Base-by-base conservation (phyloP, 1,284 basidiomycete species). In the Erythrobasidium hasegawianum region DNA sequence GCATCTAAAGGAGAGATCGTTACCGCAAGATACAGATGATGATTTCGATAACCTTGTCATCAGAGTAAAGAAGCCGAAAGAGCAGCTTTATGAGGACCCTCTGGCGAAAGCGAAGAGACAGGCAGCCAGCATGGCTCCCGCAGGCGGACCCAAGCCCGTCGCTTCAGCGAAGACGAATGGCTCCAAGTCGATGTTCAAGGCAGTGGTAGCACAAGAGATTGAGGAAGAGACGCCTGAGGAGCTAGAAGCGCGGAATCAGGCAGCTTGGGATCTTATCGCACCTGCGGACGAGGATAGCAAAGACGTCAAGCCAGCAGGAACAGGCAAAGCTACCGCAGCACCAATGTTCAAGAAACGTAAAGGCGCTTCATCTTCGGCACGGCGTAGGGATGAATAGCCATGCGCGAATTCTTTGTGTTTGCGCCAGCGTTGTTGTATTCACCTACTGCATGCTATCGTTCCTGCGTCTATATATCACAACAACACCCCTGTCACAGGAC, bases 321-420 rank as follows among this genome's bases (percentile, higher is more conserved):
- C 24, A n/a, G 16, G 5, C 8, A 22, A 59, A 22, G 22, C 49
- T 11, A 53, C 64, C 9, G 55, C 22, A n/a, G 52, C 53, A 16
- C 27, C 52, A 14, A 62, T 69, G 18, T 72, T 72, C 70, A 72
- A 72, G 64, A 72, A 72, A 68, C 61, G 71, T 10, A 72, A 71
- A 41, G 55, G 55, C 24, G 29, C 24, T 8, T 18, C 50, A 2
- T 57, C 61, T 26, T 18, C 22, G 27, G 33, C 20, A 11, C 55
- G 56, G 27, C 61, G 61, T 26, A 43, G 61, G 29, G 52, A 47
- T n/a, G 5, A 47, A 8, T n/a, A 8, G 43, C n/a, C n/a, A n/a
- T n/a, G n/a, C n/a, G n/a, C n/a, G n/a, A n/a, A n/a, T n/a, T n/a
- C n/a, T n/a, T n/a, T n/a, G n/a, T n/a, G n/a, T 54, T n/a, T 20